Base-by-base conservation (phyloP, 257 asterid species). In the Ajuga chamaepitys region DNA sequence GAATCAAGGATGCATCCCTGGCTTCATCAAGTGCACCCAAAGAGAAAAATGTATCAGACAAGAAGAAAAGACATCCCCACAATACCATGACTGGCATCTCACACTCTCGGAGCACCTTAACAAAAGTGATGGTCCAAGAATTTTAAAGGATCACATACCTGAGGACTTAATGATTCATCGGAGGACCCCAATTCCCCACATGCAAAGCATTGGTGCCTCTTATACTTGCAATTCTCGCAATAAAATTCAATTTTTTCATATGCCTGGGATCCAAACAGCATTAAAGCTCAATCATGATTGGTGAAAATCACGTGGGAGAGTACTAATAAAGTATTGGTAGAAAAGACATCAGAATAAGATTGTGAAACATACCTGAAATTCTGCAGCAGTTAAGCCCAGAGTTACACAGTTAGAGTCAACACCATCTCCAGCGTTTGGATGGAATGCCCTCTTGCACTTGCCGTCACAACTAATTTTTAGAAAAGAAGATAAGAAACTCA, bases 141-240 rank as follows among this genome's bases (percentile, higher is more conserved):
- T 32, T 10, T 6, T 17, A 17, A 74, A 51, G 55, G 40, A 64
- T 65, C 24, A 28, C 75, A 55, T 76, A 90, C 97, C 96, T 88
- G 91, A 35, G 93, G 84, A 67, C 85, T 81, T 53, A 88, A 78
- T 59, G 83, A 79, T 70, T 84, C 87, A 83, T 91, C 91, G 46
- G 98, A 91, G 56, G 95, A 88, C 44, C 98, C 98, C 74, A 91
- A 74, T 67, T 85, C 32, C 71, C 98, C 95, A 72, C 98, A 91
- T 60, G 82, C 88, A 75, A 71, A 88, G 85, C 98, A 91, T 56
- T 84, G 91, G 70, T 91, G 98, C 74, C 66, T 80, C 66, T 88
- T 89, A 68, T 75, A 73, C 76, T 78, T 71, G 22, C 98, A 91
- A 76, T 91, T 88, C 70, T 83, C 84, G 77, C 98, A 91, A 73